Evolutionary conservation across 129 eudicot genomes (phyloP).

Genomic region (Calendula officinalis): DNA sequence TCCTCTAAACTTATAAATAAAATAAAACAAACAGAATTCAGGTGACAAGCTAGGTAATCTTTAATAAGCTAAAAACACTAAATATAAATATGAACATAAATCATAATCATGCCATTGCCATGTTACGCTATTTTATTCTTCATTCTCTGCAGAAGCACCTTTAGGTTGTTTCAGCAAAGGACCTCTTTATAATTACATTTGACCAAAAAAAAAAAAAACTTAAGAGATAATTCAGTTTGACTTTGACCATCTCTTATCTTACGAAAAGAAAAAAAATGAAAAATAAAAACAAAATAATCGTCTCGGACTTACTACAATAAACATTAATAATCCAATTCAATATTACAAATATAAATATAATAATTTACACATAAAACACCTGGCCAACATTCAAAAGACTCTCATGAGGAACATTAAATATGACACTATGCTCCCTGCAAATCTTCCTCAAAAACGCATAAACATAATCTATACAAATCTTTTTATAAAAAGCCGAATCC

Average conservation of each 20-base stretch:
- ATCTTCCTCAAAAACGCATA: conserved; percentile 92
- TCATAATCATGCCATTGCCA: conserved; percentile 15
- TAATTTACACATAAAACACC: conserved; percentile 71
- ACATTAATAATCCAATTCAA: background rate
- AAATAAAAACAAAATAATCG: background rate
- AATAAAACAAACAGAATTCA: conserved; percentile 11
- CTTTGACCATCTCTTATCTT: background rate
- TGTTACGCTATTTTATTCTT: conserved; percentile 21
- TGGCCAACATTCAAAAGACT: conserved; percentile 93
- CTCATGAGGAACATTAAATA: conserved; percentile 92
- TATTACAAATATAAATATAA: background rate
- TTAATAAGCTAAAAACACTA: conserved; percentile 5
- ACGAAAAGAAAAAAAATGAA: background rate
- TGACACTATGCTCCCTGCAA: conserved; percentile 95
- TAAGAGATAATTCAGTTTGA: too few species aligned
- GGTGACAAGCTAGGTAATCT: conserved; percentile 7
- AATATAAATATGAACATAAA: too few species aligned
- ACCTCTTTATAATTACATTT: too few species aligned
- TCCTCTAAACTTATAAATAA: background rate
- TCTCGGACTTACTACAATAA: background rate
- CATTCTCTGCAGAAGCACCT: background rate
- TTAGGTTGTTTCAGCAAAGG: background rate
- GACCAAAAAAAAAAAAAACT: too few species aligned
- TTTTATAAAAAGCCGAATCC: conserved; percentile 56
- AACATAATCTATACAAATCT: conserved; percentile 69